phyloP scores from a whole-genome alignment of 768 basidiomycete species.

The Boletales sp. region DNA sequence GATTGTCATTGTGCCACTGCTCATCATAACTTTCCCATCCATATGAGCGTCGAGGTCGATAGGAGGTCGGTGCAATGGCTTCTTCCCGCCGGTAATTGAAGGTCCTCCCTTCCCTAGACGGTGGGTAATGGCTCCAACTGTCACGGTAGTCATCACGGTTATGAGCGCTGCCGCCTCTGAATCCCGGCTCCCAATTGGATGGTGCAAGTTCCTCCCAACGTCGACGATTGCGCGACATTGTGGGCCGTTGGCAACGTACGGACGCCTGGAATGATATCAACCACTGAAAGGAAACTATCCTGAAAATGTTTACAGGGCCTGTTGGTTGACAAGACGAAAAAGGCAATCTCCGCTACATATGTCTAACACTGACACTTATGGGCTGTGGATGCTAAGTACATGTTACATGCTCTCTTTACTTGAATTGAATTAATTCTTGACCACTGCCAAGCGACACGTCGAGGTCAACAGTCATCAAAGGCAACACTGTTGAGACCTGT shows the following conservation, averaged over 20 bases:
- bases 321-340: background rate
- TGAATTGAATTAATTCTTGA: background rate
- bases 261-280: constrained; percentile 2
- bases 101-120: constrained; percentile 3
- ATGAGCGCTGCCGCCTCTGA: background rate
- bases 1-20: constrained; percentile 12
- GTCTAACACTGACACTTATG: too few species aligned
- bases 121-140: constrained; percentile 9
- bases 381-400: too few species aligned
- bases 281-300: constrained; percentile 13
- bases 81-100: constrained; percentile 28
- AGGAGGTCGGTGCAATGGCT: background rate
- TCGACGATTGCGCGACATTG: constrained; percentile 15
- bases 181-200: constrained; percentile 4
- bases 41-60: constrained; percentile 6
- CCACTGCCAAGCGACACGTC: background rate
- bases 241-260: constrained; percentile 5
- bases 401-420: background rate
- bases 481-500: background rate
- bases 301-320: constrained; percentile 1
- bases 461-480: constrained; percentile 12
- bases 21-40: constrained; percentile 4
- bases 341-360: background rate
- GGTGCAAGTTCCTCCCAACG: constrained; percentile 10
- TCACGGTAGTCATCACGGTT: constrained; percentile 1